Evolutionary conservation across 2,329 filamentous ascomycete genomes (phyloP).

Genomic region (Fusarium guadeloupense): DNA sequence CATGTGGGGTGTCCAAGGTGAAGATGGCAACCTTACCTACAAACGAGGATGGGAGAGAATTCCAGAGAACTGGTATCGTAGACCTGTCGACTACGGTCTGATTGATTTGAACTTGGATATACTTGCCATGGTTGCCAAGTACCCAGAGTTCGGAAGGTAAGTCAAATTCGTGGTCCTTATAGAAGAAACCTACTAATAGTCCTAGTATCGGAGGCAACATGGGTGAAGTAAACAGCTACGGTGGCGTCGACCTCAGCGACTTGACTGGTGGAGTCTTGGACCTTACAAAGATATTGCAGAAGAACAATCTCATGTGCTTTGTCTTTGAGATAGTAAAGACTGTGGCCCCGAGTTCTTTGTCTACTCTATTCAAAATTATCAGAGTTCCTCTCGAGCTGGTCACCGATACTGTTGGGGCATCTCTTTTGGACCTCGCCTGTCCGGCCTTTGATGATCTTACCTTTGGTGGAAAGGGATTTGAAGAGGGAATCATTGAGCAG

Average conservation of each 20-base stretch:
- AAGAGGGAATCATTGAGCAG: background rate
- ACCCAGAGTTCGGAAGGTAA: constrained; percentile 22
- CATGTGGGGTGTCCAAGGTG: constrained; percentile 7
- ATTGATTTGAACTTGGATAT: constrained; percentile 14
- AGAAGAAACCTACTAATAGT: background rate
- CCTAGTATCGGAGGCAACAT: constrained; percentile 17
- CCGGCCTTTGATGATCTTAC: constrained; percentile 18
- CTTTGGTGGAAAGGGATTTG: background rate
- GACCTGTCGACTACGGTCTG: constrained; percentile 7
- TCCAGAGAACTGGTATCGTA: constrained; percentile 20
- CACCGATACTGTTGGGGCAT: background rate
- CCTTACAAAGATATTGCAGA: constrained; percentile 6
- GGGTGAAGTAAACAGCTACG: constrained; percentile 18
- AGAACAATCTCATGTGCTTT: constrained; percentile 20
- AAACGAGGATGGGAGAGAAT: constrained; percentile 23
- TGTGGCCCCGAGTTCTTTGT: background rate
- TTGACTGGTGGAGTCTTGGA: constrained; percentile 16
- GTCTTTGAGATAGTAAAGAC: constrained; percentile 21
- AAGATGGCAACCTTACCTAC: constrained; percentile 4
- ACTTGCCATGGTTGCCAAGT: background rate
- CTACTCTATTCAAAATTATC: constrained; percentile 4
- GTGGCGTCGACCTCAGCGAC: constrained; percentile 9
- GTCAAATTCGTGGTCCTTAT: accelerated
- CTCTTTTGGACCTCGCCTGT: constrained; percentile 1
- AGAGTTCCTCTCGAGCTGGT: background rate